Evolutionary conservation across 352 stramenopile genomes (phyloP), one percentile per base, ranked within the genome.

Genomic region (Phytophthora podocarpi): DNA sequence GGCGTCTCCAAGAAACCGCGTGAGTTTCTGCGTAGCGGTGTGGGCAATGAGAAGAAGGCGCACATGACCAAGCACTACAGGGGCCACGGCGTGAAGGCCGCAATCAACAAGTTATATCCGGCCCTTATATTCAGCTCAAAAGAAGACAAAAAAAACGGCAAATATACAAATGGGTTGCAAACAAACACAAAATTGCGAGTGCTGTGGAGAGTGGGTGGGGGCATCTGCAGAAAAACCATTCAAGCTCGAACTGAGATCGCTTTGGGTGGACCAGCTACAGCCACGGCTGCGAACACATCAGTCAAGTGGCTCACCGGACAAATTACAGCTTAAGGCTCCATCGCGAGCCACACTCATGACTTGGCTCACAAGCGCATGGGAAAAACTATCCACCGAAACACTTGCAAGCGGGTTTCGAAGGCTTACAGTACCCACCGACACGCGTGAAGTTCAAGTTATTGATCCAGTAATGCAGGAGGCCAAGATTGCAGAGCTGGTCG

Each of bases 141-240:
- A 26, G 21, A 40, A 54, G 46, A 41, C 21, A 16, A 43, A 5
- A 0, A 54, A 54, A 32, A 10, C n/a, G n/a, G 30, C 2, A 18
- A 42, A 42, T 42, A 28, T 50, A 36, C 23, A 50, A 50, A 24
- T 36, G 42, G 26, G 4, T 36, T 50, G 15, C 12, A 3, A 35
- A 36, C 13, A 27, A 51, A 39, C 9, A 36, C 1, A n/a, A 15
- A 12, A 51, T 37, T 32, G 1, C 16, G 5, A 51, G 28, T 36
- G 26, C 26, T 36, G 43, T 51, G 4, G 39, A n/a, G 3, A n/a
- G 39, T 46, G 39, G 39, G 18, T 12, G 31, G 3, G 31, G 31
- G 31, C 39, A 46, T n/a, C 18, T 46, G 7, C 16, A 31, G 39
- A 46, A 46, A 5, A 31, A n/a, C 59, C 51, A 10, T 48, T 59